Evolutionary conservation across 306 rosid species (phyloP), one percentile per base, ranked within the genome.

Genomic region (Sindora glabra): DNA sequence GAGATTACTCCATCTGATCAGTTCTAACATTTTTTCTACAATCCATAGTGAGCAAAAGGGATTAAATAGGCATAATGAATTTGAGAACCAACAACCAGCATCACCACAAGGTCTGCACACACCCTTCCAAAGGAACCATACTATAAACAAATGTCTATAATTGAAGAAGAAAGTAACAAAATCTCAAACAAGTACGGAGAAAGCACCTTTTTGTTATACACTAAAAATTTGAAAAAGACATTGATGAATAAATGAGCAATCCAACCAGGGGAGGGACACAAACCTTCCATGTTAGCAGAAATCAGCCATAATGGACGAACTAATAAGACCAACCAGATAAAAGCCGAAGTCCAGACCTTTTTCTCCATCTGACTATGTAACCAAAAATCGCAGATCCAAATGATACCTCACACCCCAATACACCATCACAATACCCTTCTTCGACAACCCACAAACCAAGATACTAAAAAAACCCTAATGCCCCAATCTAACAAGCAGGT

Each of bases 251-350:
- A 66, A n/a, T n/a, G n/a, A n/a, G n/a, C n/a, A n/a, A n/a, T 33
- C 54, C 4, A 5, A 33, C 1, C 22, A 24, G 57, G 62, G 24
- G 21, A 56, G 56, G 48, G 26, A 16, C 6, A 39, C 79, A 59
- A 76, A 92, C 99, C 99, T 89, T 92, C 99, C 95, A 86, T 86
- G 81, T 92, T 92, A 60, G 99, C 95, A 66, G 86, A 83, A 71
- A 85, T 77, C 76, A 80, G 67, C 75, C 96, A 92, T 80, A 74
- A 63, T 37, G 85, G 83, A 66, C 62, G 84, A 83, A 72, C 71
- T 62, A 83, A 25, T 68, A 86, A 62, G 76, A 81, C 59, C 73
- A 76, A 74, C 66, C 48, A 83, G 49, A 81, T 59, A 23, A 80
- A 72, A 78, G 72, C 51, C 45, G 80, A 77, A 84, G 78, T 79